A percentile compares a stretch with the other conserved stretches of the same genome.
Evolutionary conservation across 768 basidiomycete species (phyloP).

Genomic region (Amanita jacksonii): DNA sequence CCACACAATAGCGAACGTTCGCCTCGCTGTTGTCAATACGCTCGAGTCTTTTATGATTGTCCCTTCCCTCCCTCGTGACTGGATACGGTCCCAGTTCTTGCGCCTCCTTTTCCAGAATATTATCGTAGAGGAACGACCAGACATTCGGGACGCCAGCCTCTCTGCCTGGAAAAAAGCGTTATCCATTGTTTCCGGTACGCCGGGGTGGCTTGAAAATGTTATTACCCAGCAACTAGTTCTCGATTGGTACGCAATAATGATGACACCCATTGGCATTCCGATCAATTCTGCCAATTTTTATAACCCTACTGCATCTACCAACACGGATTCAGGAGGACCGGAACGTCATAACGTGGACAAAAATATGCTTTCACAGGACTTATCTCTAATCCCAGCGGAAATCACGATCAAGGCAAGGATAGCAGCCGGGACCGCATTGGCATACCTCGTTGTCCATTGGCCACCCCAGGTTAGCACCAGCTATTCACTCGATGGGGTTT

Average conservation of each 20-base stretch:
- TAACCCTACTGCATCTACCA: constrained; percentile 40
- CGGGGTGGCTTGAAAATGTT: constrained; percentile 41
- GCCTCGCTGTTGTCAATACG: constrained; percentile 86
- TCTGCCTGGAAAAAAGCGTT: constrained; percentile 69
- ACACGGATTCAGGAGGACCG: constrained; percentile 33
- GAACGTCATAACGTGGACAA: constrained; percentile 94
- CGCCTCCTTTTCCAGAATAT: constrained; percentile 90
- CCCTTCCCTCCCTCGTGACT: constrained; percentile 61
- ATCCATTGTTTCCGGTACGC: constrained; percentile 34
- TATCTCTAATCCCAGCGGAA: constrained; percentile 72
- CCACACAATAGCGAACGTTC: constrained; percentile 90
- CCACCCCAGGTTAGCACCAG: constrained; percentile 39
- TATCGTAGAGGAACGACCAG: constrained; percentile 79
- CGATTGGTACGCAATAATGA: constrained; percentile 81
- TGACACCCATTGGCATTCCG: constrained; percentile 82
- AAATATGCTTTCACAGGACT: constrained; percentile 86
- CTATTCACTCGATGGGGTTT: constrained; percentile 1
- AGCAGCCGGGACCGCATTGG: constrained; percentile 68
- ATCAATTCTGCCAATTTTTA: constrained; percentile 67
- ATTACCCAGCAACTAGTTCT: constrained; percentile 52
- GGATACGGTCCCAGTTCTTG: constrained; percentile 72
- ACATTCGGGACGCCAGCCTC: constrained; percentile 70
- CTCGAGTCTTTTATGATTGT: constrained; percentile 81
- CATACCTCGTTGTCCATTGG: constrained; percentile 61
- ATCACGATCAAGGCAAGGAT: constrained; percentile 72